These are phyloP conservation scores for Iodosphaeria phyllophila DNA, from an alignment of 2,329 filamentous ascomycete genomes.

Conservation along the genomic window DNA sequence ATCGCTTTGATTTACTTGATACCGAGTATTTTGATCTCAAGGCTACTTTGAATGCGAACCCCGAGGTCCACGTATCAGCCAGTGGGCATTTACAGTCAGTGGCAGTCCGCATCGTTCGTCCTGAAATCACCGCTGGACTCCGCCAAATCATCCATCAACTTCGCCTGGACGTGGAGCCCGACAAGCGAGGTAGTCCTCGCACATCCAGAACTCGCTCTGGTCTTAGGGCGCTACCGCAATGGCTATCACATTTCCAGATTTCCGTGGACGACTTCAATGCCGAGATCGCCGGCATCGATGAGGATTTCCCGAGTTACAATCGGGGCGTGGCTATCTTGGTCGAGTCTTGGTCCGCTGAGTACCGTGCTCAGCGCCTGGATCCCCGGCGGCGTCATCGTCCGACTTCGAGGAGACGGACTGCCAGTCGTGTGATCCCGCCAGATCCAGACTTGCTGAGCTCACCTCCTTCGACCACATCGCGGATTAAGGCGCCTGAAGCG, in stretches of 20 bases:
- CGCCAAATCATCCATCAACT: slow-evolving; percentile 81
- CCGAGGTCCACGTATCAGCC: slow-evolving; percentile 66
- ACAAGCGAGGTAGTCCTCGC: slow-evolving; percentile 35
- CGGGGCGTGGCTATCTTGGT: slow-evolving; percentile 74
- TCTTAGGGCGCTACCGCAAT: slow-evolving; percentile 59
- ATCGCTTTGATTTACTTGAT: slow-evolving; percentile 70
- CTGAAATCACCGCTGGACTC: slow-evolving; percentile 82
- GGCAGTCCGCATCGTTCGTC: slow-evolving; percentile 72
- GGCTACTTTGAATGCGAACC: slow-evolving; percentile 65
- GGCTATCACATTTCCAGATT: slow-evolving; percentile 69
- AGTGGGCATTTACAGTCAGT: slow-evolving; percentile 72
- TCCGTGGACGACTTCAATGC: slow-evolving; percentile 80
- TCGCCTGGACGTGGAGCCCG: slow-evolving; percentile 47
- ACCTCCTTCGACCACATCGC: slow-evolving; percentile 28
- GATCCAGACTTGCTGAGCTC: slow-evolving; percentile 44
- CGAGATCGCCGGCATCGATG: slow-evolving; percentile 78
- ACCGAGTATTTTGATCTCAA: slow-evolving; percentile 82
- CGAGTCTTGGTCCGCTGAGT: slow-evolving; percentile 76
- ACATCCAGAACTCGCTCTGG: slow-evolving; percentile 38
- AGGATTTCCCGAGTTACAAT: slow-evolving; percentile 62
- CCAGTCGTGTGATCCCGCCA: slow-evolving; percentile 51
- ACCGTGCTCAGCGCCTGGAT: slow-evolving; percentile 64
- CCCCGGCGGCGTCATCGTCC: slow-evolving; percentile 32
- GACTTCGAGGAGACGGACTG: slow-evolving; percentile 47
- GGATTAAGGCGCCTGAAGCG: slow-evolving; percentile 27